phyloP scores from a whole-genome alignment of 768 basidiomycete species.

The Cystobasidium onofrii region DNA sequence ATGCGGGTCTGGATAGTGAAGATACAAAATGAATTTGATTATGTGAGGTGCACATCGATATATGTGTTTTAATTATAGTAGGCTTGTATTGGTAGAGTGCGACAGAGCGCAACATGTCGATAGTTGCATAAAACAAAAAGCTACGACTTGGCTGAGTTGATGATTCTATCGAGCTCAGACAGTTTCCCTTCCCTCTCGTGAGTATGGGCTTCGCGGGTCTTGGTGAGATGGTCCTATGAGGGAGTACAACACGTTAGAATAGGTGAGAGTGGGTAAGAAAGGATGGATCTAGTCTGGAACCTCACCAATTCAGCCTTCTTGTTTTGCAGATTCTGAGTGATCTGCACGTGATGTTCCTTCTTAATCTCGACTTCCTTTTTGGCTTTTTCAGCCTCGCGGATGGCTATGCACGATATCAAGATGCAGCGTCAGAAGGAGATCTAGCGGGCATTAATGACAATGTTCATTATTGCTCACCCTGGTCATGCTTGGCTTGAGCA shows the following conservation, averaged over 20 bases:
- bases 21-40: too few relatives aligned
- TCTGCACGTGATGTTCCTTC: conserved; percentile 25
- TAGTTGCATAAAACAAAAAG: too few relatives aligned
- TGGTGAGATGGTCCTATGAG: conserved; percentile 17
- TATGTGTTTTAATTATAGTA: too few relatives aligned
- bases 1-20: too few relatives aligned
- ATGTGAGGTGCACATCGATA: too few relatives aligned
- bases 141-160: conserved; percentile 17
- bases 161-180: conserved; percentile 5
- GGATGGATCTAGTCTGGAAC: neutral
- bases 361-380: conserved; percentile 20
- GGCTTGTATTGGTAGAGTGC: too few relatives aligned
- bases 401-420: too few relatives aligned
- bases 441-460: neutral
- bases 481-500: conserved; percentile 25
- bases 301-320: conserved; percentile 20
- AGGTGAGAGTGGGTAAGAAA: neutral
- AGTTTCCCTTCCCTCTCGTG: neutral
- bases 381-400: conserved; percentile 6
- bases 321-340: neutral
- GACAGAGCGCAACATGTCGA: too few relatives aligned
- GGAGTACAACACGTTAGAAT: neutral
- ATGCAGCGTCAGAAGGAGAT: neutral
- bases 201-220: neutral
- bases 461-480: too few relatives aligned